Conservation (phyloP, 2,329 filamentous ascomycete genomes). For the Eurotiales sp. region DNA sequence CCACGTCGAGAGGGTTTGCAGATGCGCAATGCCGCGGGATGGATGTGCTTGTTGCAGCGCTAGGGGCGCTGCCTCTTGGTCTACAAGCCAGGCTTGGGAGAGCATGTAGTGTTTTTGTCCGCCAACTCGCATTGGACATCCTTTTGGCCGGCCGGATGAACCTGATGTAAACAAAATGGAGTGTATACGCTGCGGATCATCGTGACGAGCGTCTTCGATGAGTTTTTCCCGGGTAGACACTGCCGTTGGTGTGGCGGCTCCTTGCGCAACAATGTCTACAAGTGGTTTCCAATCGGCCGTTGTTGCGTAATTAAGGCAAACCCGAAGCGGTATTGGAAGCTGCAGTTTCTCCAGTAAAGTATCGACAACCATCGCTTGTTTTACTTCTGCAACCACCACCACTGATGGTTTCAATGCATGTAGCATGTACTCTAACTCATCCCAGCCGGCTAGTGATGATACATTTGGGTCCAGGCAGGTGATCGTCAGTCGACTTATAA, state of each 20-base stretch:
- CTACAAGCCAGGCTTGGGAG: background rate
- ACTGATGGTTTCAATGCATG: background rate
- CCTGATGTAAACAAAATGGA: slow-evolving; percentile 3
- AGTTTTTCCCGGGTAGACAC: no score
- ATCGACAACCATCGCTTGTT: no score
- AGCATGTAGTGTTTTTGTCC: background rate
- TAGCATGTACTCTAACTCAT: no score
- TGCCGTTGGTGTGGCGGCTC: background rate
- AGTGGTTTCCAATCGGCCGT: background rate
- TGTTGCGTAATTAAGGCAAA: background rate
- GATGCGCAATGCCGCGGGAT: background rate
- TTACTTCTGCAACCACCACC: background rate
- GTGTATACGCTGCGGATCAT: background rate
- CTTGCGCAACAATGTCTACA: background rate
- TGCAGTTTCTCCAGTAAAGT: background rate
- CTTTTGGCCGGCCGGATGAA: background rate
- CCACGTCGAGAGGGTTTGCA: slow-evolving; percentile 1
- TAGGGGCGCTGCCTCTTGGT: background rate
- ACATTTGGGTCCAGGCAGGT: background rate
- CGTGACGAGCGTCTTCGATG: background rate
- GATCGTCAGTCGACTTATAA: background rate
- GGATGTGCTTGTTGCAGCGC: background rate
- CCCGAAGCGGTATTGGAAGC: background rate
- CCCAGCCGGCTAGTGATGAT: no score
- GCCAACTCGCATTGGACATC: background rate